Conservation (phyloP, 2,329 filamentous ascomycete species). For the Drechslerella dactyloides region DNA sequence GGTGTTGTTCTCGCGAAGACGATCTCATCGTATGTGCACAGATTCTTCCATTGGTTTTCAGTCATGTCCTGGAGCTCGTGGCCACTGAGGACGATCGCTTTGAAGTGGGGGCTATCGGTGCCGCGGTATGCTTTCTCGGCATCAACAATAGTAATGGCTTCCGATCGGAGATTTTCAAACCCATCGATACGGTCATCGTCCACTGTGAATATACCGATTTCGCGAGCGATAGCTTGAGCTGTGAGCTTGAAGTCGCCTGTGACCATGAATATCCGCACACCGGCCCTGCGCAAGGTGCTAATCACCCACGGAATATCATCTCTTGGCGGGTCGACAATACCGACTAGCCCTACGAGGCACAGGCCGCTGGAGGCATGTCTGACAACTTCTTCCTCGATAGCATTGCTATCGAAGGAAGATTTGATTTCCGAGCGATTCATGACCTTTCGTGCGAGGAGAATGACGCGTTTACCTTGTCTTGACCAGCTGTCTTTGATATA, state of each 20-base stretch:
- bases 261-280: conserved; percentile 80
- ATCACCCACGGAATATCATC: conserved; percentile 68
- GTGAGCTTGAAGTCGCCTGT: conserved; percentile 80
- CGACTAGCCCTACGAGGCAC: conserved; percentile 65
- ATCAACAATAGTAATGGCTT: conserved; percentile 25
- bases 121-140: conserved; percentile 23
- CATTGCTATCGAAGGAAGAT: conserved; percentile 60
- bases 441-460: conserved; percentile 70
- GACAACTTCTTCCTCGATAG: conserved; percentile 67
- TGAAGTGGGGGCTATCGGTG: conserved; percentile 56
- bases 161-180: conserved; percentile 18
- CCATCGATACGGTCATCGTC: conserved; percentile 52
- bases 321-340: conserved; percentile 67
- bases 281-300: conserved; percentile 70
- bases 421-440: conserved; percentile 60
- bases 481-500: conserved; percentile 72
- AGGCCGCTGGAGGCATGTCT: conserved; percentile 63
- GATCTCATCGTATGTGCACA: conserved; percentile 72
- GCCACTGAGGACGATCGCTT: conserved; percentile 69
- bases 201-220: conserved; percentile 73
- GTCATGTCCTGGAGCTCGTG: conserved; percentile 71
- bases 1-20: conserved; percentile 79
- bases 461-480: conserved; percentile 70
- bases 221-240: conserved; percentile 72
- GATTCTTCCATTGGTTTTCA: conserved; percentile 71